Evolutionary conservation across 768 basidiomycete genomes (phyloP), one percentile per base, ranked within the genome.

Genomic region (Serpula lacrymans): DNA sequence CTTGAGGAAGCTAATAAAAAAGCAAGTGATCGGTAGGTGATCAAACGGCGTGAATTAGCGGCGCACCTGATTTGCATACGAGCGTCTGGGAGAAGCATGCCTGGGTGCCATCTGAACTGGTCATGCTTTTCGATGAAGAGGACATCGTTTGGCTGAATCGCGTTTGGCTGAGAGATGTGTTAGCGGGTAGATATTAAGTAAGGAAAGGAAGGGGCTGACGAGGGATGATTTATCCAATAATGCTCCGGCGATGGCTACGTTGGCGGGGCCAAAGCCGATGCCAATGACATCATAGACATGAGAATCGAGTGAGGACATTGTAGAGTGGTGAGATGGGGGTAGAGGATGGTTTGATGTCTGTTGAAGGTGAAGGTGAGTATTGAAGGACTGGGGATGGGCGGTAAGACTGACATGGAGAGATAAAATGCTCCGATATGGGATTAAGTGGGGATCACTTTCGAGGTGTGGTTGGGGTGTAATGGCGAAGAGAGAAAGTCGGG

Each of bases 91-190:
- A 77, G 57, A 33, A 77, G 65, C 74, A 77, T 77, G 10, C 71
- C 74, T 17, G 74, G 74, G 51, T 78, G 77, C 77, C 77, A 78
- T 39, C 60, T 62, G 51, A 78, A 77, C 39, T 59, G 50, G 1
- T 58, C 48, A 26, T 76, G 66, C 49, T 63, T 71, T 55, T 77
- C 77, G 28, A 77, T 62, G 57, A 77, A 78, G 36, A 72, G 60
- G 9, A 62, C 49, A 17, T 51, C 64, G 52, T 52, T 53, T 47
- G 42, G 66, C 36, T 42, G 45, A 37, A 47, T 43, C 33, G 43
- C 42, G 3, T 42, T 35, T n/a, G 39, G 29, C 42, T 55, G 41
- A n/a, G n/a, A 23, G 44, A 24, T 6, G 20, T 6, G 5, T 37
- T 13, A 25, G n/a, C n/a, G n/a, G n/a, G n/a, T n/a, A n/a, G n/a